Base-by-base conservation (phyloP, 129 eudicot species). In the Ambrosia artemisiifolia region DNA sequence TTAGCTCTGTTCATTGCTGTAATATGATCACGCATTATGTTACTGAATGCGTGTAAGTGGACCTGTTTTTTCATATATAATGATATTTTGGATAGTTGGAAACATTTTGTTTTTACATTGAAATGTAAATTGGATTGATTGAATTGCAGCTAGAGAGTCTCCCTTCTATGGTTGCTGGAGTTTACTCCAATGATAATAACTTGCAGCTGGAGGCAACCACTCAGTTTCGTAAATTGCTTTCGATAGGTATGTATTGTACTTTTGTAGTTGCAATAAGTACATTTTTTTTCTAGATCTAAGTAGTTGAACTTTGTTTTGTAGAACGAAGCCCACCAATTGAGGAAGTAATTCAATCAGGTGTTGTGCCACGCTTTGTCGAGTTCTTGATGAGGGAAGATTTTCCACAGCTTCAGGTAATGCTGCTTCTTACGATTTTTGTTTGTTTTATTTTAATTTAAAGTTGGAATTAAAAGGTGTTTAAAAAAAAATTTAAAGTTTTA, bases 151-250 rank as follows among this genome's bases (percentile, higher is more conserved):
- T 91, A 50, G 97, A 88, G 84, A 85, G 89, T 67, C 86, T 91
- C 75, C 95, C 97, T 68, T 20, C 78, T 20, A 83, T 88, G 91
- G 77, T 91, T 68, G 89, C 86, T 75, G 92, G 89, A 46, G 89
- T 88, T 14, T 85, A 80, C 80, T 88, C 95, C 11, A 75, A 78
- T 69, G 91, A 85, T 67, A 61, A 42, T 70, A 83, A 78, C 75
- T 49, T 80, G 84, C 98, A 92, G 88, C 79, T 92, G 64, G 98
- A 92, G 67, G 91, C 96, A 24, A 89, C 98, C 63, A 85, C 91
- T 36, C 98, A 85, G 69, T 92, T 92, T 75, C 96, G 98, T 7
- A 89, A 89, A 64, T 74, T 88, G 69, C 95, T 91, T 32, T 91
- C 97, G 6, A 91, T 91, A 76, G 97, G 97, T 91, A 88, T 35